Evolutionary conservation across 306 rosid genomes (phyloP).

Genomic region (Cicer chorassanicum): DNA sequence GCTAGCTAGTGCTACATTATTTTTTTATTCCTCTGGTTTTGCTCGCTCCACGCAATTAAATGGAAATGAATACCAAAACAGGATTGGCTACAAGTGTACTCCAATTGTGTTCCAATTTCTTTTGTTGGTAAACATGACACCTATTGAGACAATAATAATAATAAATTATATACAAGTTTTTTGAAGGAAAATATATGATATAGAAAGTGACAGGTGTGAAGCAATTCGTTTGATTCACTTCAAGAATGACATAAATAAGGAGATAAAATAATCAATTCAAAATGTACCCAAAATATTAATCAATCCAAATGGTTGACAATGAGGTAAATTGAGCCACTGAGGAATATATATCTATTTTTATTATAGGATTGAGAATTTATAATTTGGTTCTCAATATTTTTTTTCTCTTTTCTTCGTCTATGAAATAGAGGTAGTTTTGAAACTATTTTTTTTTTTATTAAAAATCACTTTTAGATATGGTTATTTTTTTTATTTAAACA

Average conservation of each 20-base stretch:
- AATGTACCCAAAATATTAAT: neutral
- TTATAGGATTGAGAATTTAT: too few relatives aligned
- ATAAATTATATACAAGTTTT: too few relatives aligned
- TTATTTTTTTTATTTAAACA: too few relatives aligned
- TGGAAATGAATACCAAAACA: conserved; percentile 6
- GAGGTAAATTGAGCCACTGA: neutral
- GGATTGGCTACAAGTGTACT: neutral
- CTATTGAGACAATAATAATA: neutral
- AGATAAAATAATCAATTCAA: neutral
- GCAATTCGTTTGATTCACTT: neutral
- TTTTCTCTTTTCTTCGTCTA: too few relatives aligned
- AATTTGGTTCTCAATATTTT: too few relatives aligned
- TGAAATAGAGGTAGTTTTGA: too few relatives aligned
- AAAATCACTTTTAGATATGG: too few relatives aligned
- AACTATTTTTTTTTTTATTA: too few relatives aligned
- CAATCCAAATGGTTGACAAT: neutral
- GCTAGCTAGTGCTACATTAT: conserved; percentile 44
- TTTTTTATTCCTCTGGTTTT: conserved; percentile 36
- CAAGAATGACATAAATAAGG: neutral
- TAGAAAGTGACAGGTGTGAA: neutral
- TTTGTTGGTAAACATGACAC: too few relatives aligned
- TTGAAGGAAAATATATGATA: neutral
- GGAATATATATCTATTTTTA: too few relatives aligned
- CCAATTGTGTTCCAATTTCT: neutral
- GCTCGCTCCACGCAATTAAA: conserved; percentile 29